Conservation (phyloP, 2,329 filamentous ascomycete species). For the Colletotrichum tropicale region DNA sequence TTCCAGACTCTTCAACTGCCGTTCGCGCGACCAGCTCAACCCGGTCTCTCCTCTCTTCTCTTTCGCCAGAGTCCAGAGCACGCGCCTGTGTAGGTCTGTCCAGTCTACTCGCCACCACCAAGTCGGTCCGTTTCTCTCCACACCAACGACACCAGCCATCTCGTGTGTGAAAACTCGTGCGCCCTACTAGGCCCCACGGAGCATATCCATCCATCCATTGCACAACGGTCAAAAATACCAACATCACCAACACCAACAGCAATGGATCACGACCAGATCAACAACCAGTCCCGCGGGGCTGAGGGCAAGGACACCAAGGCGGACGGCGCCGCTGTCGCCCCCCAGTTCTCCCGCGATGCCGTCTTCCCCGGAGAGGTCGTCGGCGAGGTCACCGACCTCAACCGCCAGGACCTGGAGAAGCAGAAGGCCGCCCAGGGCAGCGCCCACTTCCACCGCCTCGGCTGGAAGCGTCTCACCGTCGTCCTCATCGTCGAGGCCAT, state of each 20-base stretch:
- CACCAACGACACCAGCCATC: background rate
- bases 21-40: conserved; percentile 5
- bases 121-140: background rate
- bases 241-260: background rate
- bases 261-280: conserved; percentile 22
- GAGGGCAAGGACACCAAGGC: conserved; percentile 16
- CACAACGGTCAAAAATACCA: background rate
- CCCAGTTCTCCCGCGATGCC: conserved; percentile 20
- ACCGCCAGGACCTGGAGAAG: conserved; percentile 46
- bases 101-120: background rate
- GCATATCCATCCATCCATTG: background rate
- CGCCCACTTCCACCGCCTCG: conserved; percentile 56
- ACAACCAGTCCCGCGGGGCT: background rate
- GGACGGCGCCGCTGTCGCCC: conserved; percentile 11
- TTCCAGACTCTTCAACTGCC: background rate
- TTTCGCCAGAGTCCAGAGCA: no score
- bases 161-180: background rate
- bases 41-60: background rate
- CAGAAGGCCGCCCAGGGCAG: conserved; percentile 48
- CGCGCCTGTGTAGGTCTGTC: background rate
- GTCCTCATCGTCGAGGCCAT: conserved; percentile 63
- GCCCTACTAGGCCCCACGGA: background rate
- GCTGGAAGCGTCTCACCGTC: conserved; percentile 61
- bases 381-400: conserved; percentile 29
- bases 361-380: conserved; percentile 28